phyloP scores from a whole-genome alignment of 495 filamentous ascomycete genomes.

The Trichoderma gamsii region DNA sequence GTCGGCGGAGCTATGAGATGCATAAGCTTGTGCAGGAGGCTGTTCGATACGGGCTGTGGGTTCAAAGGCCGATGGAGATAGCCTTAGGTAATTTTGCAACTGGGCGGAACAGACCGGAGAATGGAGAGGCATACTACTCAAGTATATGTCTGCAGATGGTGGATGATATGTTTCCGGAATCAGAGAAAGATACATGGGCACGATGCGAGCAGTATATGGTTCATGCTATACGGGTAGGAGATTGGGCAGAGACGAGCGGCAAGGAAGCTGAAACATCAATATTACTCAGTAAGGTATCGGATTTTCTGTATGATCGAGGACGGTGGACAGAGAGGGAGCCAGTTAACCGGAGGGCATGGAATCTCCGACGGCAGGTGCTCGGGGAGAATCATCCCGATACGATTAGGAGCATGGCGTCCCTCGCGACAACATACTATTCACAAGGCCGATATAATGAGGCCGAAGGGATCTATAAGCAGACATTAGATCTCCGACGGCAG shows the following conservation, averaged over 20 bases:
- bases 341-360: constrained; percentile 20
- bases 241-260: constrained; percentile 19
- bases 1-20: background rate
- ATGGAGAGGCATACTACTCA: constrained; percentile 16
- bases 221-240: constrained; percentile 18
- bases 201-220: constrained; percentile 21
- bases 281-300: constrained; percentile 21
- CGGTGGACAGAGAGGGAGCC: constrained; percentile 19
- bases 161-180: constrained; percentile 20
- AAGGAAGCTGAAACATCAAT: constrained; percentile 18
- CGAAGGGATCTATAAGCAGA: background rate
- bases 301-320: constrained; percentile 19
- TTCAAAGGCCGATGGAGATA: background rate
- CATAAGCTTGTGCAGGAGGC: constrained; percentile 27
- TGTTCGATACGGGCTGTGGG: constrained; percentile 19
- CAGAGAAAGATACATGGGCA: constrained; percentile 16
- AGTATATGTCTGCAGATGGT: constrained; percentile 18
- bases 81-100: background rate
- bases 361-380: constrained; percentile 24
- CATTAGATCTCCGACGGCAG: constrained; percentile 24
- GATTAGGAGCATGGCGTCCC: background rate
- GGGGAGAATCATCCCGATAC: constrained; percentile 25
- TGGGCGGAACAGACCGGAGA: background rate
- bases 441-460: background rate
- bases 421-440: background rate